phyloP scores from a whole-genome alignment of 2,329 filamentous ascomycete species.

The Neophaeococcomyces aloes region DNA sequence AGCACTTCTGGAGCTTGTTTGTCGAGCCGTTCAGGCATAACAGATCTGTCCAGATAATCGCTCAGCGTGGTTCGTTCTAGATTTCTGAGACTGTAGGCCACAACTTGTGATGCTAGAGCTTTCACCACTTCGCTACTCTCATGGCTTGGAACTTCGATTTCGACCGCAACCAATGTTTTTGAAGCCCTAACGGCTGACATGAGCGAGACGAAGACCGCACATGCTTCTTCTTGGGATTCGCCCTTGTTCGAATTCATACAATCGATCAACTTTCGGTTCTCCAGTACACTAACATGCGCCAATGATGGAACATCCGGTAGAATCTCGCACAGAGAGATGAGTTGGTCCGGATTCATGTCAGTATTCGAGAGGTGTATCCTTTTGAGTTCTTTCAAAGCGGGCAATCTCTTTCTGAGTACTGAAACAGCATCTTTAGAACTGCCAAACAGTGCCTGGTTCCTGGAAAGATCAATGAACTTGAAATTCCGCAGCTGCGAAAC shows the following conservation, averaged over 20 bases:
- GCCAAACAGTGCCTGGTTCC: slow-evolving; percentile 73
- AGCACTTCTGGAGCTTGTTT: slow-evolving; percentile 71
- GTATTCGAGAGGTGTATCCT: slow-evolving; percentile 81
- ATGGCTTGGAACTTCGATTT: slow-evolving; percentile 74
- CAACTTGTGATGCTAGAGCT: slow-evolving; percentile 84
- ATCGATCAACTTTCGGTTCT: slow-evolving; percentile 62
- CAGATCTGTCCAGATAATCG: slow-evolving; percentile 41
- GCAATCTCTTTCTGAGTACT: slow-evolving; percentile 71
- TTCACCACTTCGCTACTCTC: slow-evolving; percentile 85
- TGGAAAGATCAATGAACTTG: slow-evolving; percentile 82
- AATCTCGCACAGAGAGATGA: slow-evolving; percentile 81
- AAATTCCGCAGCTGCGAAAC: slow-evolving; percentile 61
- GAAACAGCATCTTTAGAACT: slow-evolving; percentile 61
- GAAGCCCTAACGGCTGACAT: slow-evolving; percentile 81
- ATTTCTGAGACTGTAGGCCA: slow-evolving; percentile 86
- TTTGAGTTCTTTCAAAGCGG: slow-evolving; percentile 65
- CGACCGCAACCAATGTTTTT: slow-evolving; percentile 71
- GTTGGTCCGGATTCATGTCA: slow-evolving; percentile 72
- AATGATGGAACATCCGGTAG: slow-evolving; percentile 71
- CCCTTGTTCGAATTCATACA: slow-evolving; percentile 69
- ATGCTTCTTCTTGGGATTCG: slow-evolving; percentile 79
- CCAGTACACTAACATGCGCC: slow-evolving; percentile 76
- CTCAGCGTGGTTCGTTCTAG: slow-evolving; percentile 68
- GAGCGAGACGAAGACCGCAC: slow-evolving; percentile 82
- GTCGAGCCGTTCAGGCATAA: slow-evolving; percentile 29